These are phyloP conservation scores for Suhomyces wounanorum DNA, from an alignment of 1,139 yeast genomes.

Conservation along the genomic window DNA sequence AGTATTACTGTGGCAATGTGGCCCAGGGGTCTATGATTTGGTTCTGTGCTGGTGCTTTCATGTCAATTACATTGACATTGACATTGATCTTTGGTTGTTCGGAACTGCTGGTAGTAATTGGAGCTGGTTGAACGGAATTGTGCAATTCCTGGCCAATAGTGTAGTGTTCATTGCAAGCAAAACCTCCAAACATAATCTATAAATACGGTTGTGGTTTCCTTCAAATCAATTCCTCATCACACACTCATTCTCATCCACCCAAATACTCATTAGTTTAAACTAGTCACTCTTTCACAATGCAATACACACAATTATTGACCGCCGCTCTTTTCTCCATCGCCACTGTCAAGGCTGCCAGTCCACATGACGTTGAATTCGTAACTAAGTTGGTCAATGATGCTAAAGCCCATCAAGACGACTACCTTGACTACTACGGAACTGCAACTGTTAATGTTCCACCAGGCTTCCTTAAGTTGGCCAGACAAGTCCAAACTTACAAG, in stretches of 20 bases:
- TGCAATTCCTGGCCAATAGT: not conserved
- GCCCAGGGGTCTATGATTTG: not conserved
- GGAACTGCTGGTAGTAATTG: not conserved
- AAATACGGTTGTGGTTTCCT: slow-evolving; percentile 2
- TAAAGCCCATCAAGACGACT: slow-evolving; percentile 23
- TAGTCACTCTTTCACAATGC: slow-evolving; percentile 13
- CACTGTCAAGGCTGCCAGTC: slow-evolving; percentile 16
- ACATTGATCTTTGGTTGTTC: not conserved
- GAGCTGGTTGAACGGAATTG: not conserved
- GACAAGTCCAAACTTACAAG: slow-evolving; percentile 38
- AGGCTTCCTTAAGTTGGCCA: slow-evolving; percentile 26
- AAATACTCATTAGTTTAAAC: not conserved
- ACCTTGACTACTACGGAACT: slow-evolving; percentile 27
- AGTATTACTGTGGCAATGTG: not conserved
- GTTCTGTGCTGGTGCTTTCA: not conserved
- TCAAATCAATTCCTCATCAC: slow-evolving; percentile 3
- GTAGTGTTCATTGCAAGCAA: not conserved
- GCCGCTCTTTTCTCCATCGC: slow-evolving; percentile 9
- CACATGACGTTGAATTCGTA: slow-evolving; percentile 31
- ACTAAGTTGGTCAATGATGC: slow-evolving; percentile 33
- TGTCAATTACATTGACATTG: not conserved
- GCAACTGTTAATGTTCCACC: slow-evolving; percentile 27
- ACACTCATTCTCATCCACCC: slow-evolving; percentile 1
- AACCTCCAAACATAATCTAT: not conserved
- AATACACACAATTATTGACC: slow-evolving; percentile 11